phyloP scores from a whole-genome alignment of 2,329 filamentous ascomycete genomes.

The Cladophialophora carrionii region DNA sequence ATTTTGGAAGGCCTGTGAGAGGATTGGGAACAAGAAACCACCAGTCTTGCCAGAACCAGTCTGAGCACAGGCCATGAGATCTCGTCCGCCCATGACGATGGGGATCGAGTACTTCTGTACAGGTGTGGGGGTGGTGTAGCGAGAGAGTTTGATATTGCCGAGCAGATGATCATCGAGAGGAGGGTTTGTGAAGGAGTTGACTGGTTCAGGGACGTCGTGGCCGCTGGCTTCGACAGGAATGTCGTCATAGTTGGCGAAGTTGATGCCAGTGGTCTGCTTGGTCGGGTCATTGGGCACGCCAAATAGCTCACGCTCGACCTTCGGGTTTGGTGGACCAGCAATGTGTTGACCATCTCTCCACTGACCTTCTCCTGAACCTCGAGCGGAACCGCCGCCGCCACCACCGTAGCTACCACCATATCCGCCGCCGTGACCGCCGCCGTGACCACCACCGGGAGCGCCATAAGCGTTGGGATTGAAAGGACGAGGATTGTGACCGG shows the following conservation, averaged over 20 bases:
- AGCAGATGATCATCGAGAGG: constrained; percentile 93
- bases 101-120: constrained; percentile 99
- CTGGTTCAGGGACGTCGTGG: constrained; percentile 87
- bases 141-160: constrained; percentile 88
- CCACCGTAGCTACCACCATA: constrained; percentile 49
- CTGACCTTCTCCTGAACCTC: constrained; percentile 90
- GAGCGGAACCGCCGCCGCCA: constrained; percentile 62
- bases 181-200: constrained; percentile 87
- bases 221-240: constrained; percentile 98
- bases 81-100: constrained; percentile 96
- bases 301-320: constrained; percentile 93
- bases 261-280: constrained; percentile 98
- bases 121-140: constrained; percentile 93
- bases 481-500: constrained; percentile 45
- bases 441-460: constrained; percentile 57
- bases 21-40: constrained; percentile 98
- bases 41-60: constrained; percentile 99
- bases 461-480: constrained; percentile 67
- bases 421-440: constrained; percentile 48
- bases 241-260: constrained; percentile 99
- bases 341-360: constrained; percentile 98
- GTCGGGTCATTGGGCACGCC: constrained; percentile 86
- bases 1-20: constrained; percentile 93
- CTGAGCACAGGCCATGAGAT: constrained; percentile 99
- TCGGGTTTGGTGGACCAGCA: constrained; percentile 82